Conservation (phyloP, 306 rosid genomes). For the Corylus heterophylla region DNA sequence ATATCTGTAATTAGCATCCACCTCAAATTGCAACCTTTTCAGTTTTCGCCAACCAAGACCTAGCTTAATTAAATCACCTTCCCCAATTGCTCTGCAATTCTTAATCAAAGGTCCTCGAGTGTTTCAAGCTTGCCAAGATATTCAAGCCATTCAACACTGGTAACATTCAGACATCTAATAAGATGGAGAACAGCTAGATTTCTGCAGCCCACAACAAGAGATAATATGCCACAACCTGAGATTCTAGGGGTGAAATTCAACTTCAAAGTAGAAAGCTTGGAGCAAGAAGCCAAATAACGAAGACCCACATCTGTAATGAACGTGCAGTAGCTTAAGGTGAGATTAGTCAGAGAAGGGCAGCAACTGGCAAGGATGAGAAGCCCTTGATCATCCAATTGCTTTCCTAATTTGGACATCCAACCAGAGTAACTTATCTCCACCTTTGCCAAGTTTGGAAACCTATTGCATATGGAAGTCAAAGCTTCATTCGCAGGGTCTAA, state of each 20-base stretch:
- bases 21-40: slow-evolving; percentile 81
- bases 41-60: slow-evolving; percentile 75
- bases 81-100: slow-evolving; percentile 61
- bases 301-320: slow-evolving; percentile 84
- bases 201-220: slow-evolving; percentile 81
- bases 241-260: slow-evolving; percentile 78
- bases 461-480: slow-evolving; percentile 56
- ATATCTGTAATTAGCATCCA: slow-evolving; percentile 78
- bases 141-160: slow-evolving; percentile 68
- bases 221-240: slow-evolving; percentile 79
- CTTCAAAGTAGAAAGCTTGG: slow-evolving; percentile 64
- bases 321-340: slow-evolving; percentile 77
- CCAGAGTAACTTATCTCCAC: slow-evolving; percentile 80
- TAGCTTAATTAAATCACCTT: slow-evolving; percentile 56
- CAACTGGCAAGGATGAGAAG: slow-evolving; percentile 57
- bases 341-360: slow-evolving; percentile 61
- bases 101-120: slow-evolving; percentile 52
- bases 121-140: slow-evolving; percentile 53
- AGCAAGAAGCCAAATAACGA: slow-evolving; percentile 62
- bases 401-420: slow-evolving; percentile 93
- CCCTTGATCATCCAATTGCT: slow-evolving; percentile 84
- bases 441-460: slow-evolving; percentile 63
- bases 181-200: slow-evolving; percentile 74
- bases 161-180: slow-evolving; percentile 74
- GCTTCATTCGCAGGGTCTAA: slow-evolving; percentile 89